A percentile compares a stretch with the other conserved stretches of the same genome.
phyloP scores from a whole-genome alignment of 495 filamentous ascomycete species.

The Pyrenula aspistea region DNA sequence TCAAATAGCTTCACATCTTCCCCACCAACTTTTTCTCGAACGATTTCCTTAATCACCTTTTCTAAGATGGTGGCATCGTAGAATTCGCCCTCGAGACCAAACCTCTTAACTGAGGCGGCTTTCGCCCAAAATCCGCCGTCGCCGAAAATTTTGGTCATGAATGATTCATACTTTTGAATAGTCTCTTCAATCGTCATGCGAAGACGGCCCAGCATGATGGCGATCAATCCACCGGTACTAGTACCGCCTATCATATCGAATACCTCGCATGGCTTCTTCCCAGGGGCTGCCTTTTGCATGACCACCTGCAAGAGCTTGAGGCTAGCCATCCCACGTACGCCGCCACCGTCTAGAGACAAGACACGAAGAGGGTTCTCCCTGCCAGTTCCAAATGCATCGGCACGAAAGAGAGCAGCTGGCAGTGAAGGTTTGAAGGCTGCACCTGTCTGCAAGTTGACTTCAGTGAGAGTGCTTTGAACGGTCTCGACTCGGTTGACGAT shows the following conservation, averaged over 20 bases:
- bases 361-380: too few species aligned
- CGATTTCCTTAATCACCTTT: slow-evolving; percentile 10
- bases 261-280: slow-evolving; percentile 22
- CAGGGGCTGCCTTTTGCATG: slow-evolving; percentile 12
- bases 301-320: slow-evolving; percentile 26
- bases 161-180: slow-evolving; percentile 18
- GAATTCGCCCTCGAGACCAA: slow-evolving; percentile 7
- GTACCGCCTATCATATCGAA: slow-evolving; percentile 34
- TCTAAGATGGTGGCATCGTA: slow-evolving; percentile 4
- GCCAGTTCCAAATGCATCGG: too few species aligned
- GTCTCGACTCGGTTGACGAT: too few species aligned
- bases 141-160: slow-evolving; percentile 16
- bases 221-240: slow-evolving; percentile 29
- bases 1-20: slow-evolving; percentile 4
- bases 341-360: slow-evolving; percentile 22
- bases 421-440: too few species aligned
- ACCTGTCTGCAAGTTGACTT: too few species aligned
- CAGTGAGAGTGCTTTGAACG: too few species aligned
- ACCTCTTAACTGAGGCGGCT: too few species aligned
- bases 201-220: slow-evolving; percentile 30
- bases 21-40: slow-evolving; percentile 7
- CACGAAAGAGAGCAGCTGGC: too few species aligned
- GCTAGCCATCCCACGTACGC: slow-evolving; percentile 24
- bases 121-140: too few species aligned
- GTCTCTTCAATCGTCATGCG: slow-evolving; percentile 24